Base-by-base conservation (phyloP, 306 rosid species). In the Oxytropis ochrocephala region DNA sequence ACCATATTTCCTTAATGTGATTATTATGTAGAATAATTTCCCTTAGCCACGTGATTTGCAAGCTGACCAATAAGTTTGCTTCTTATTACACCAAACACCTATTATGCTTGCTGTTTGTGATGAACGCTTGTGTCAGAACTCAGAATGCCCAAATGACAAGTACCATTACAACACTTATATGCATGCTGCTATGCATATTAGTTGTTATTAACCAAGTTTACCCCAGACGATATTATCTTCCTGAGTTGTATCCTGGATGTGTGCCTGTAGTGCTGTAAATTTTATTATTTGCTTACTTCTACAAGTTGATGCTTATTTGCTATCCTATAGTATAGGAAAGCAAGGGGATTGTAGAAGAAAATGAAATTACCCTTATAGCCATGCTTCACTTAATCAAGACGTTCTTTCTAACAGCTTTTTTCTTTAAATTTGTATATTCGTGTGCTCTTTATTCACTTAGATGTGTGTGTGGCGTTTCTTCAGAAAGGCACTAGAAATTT, bases 41-140 rank as follows among this genome's bases (percentile, higher is more conserved):
- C 73, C 70, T 21, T 73, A 80, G 75, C 69, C 78, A 72, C 84
- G 80, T 75, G 82, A 80, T 75, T 78, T 85, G 73, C 85, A 82
- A 41, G 78, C 84, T 47, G 80, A 72, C 14, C 78, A 52, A 80
- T 74, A 73, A 84, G 77, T 70, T 39, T 69, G 63, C 63, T 43
- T 18, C 43, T 7, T 9, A 3, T 24, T 72, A 16, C 2, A 6
- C 42, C 18, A 3, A 11, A 32, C 38, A 1, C 67, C 48, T 2
- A 6, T 18, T 14, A 30, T 27, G 4, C 32, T n/a, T 9, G 42
- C 11, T 3, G 43, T 32, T n/a, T n/a, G 11, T 8, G 11, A n/a
- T 56, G 63, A 6, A 56, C 36, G 6, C n/a, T 30, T 56, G 64
- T 57, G 24, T 57, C 24, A 13, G 11, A 32, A 32, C 39, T 58